Evolutionary conservation across 148 eudicot species (phyloP).

Genomic region (Fagopyrum tataricum): DNA sequence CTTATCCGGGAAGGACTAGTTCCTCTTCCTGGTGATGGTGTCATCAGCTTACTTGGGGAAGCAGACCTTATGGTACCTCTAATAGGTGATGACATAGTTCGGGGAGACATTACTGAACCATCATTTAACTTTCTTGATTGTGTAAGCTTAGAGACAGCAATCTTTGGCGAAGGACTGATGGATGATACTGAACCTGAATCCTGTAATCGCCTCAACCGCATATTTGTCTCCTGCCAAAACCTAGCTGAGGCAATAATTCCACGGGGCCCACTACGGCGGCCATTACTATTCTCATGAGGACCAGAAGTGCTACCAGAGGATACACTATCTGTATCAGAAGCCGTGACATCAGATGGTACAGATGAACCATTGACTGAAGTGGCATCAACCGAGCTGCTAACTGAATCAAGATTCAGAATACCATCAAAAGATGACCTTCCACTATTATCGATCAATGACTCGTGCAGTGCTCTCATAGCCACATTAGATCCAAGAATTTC

Average conservation of each 20-base stretch:
- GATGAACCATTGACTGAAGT: slow-evolving; percentile 53
- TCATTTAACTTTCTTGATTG: slow-evolving; percentile 56
- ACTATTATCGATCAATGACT: slow-evolving; percentile 46
- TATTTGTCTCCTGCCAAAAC: slow-evolving; percentile 98
- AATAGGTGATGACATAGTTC: slow-evolving; percentile 67
- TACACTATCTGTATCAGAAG: slow-evolving; percentile 86
- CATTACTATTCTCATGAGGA: slow-evolving; percentile 44
- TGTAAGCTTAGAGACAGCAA: slow-evolving; percentile 42
- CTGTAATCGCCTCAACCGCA: slow-evolving; percentile 82
- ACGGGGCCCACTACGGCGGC: slow-evolving; percentile 40
- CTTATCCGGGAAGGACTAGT: slow-evolving; percentile 72
- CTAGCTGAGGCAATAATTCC: slow-evolving; percentile 60
- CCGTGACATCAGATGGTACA: slow-evolving; percentile 56
- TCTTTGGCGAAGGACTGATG: slow-evolving; percentile 55
- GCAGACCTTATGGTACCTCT: slow-evolving; percentile 52
- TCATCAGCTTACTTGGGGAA: slow-evolving; percentile 68
- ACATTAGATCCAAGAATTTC: neutral
- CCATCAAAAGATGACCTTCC: slow-evolving; percentile 79
- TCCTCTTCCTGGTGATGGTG: slow-evolving; percentile 58
- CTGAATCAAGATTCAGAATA: slow-evolving; percentile 50
- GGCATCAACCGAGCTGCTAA: slow-evolving; percentile 28
- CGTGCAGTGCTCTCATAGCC: slow-evolving; percentile 45
- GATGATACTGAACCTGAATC: slow-evolving; percentile 70
- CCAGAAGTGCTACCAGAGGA: slow-evolving; percentile 93
- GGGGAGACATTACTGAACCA: slow-evolving; percentile 49